Base-by-base conservation (phyloP, 345 rosid species). In the Pugionium cornutum region DNA sequence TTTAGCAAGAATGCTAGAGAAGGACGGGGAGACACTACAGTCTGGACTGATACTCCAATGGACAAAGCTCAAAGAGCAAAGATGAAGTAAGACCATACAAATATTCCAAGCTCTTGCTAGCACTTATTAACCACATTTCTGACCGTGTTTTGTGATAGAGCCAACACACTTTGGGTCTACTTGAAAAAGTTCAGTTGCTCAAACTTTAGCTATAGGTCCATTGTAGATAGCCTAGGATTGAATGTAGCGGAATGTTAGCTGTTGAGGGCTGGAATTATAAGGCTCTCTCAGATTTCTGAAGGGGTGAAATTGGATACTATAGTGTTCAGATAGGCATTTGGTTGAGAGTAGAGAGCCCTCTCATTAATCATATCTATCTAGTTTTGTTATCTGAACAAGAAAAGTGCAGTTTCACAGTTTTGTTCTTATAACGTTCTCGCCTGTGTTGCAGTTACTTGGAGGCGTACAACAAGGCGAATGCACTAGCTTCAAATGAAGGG, bases 11-110 rank as follows among this genome's bases (percentile, higher is more conserved):
- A 64, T 40, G 2, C 86, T 10, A 89, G 78, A 77, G 87, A 86
- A 79, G 97, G 96, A 30, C 94, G 97, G 0, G 97, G 97, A 31
- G 98, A 92, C 70, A 83, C 97, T n/a, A 82, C 80, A 50, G 80
- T 31, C 8, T 92, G 97, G 98, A 92, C 94, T 2, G 98, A 88
- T 76, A 82, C 91, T 46, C 98, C 98, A 46, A 79, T 74, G 51
- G 96, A 89, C 62, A 83, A 86, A 79, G 94, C 97, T 50, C 82
- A 86, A 68, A 88, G 87, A 75, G 97, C 97, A 54, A 89, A 92
- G 81, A 87, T 75, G 80, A 86, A 83, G 97, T 89, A 72, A 67
- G 80, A 63, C 48, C 28, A 3, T 46, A 9, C 35, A 28, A 11
- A 9, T 44, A 26, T 11, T 36, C 31, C 40, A 60, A 31, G n/a